phyloP scores from a whole-genome alignment of 441 rosid genomes.

The Mallotus japonicus region DNA sequence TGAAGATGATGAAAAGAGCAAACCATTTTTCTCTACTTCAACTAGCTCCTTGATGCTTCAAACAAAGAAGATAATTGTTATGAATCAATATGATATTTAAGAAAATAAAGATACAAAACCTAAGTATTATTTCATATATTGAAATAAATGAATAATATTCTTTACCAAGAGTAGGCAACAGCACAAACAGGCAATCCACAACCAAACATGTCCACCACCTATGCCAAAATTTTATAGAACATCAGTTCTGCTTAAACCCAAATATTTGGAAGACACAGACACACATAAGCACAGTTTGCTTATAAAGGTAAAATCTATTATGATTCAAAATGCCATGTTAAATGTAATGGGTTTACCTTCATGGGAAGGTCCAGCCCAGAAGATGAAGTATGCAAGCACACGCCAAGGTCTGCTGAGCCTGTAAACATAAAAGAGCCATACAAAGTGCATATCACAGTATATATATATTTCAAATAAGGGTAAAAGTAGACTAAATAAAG shows the following conservation, averaged over 20 bases:
- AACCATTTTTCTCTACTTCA: slow-evolving; percentile 75
- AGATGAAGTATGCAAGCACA: slow-evolving; percentile 96
- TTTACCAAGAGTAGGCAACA: slow-evolving; percentile 90
- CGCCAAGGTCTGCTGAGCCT: slow-evolving; percentile 96
- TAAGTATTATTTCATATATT: not conserved
- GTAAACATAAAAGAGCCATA: slow-evolving; percentile 18
- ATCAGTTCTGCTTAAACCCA: not conserved
- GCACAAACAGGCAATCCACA: slow-evolving; percentile 99
- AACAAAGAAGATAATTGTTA: slow-evolving; percentile 16
- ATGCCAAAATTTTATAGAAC: slow-evolving; percentile 4
- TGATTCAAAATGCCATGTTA: not conserved
- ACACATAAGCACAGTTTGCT: not conserved
- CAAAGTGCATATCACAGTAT: slow-evolving; percentile 2
- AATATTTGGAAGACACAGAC: not conserved
- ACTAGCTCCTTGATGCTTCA: slow-evolving; percentile 87
- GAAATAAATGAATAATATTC: slow-evolving; percentile 6
- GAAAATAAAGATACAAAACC: not conserved
- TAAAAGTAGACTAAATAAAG: not conserved
- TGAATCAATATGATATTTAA: slow-evolving; percentile 3
- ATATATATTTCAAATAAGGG: not conserved
- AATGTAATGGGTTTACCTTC: slow-evolving; percentile 50
- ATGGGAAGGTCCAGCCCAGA: slow-evolving; percentile 98
- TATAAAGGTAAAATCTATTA: not conserved
- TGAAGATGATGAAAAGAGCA: slow-evolving; percentile 89
- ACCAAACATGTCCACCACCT: slow-evolving; percentile 99